A percentile compares a stretch with the other conserved stretches of the same genome.
These are phyloP conservation scores for Fusarium nanum DNA, from an alignment of 2,329 filamentous ascomycete species.

Conservation along the genomic window DNA sequence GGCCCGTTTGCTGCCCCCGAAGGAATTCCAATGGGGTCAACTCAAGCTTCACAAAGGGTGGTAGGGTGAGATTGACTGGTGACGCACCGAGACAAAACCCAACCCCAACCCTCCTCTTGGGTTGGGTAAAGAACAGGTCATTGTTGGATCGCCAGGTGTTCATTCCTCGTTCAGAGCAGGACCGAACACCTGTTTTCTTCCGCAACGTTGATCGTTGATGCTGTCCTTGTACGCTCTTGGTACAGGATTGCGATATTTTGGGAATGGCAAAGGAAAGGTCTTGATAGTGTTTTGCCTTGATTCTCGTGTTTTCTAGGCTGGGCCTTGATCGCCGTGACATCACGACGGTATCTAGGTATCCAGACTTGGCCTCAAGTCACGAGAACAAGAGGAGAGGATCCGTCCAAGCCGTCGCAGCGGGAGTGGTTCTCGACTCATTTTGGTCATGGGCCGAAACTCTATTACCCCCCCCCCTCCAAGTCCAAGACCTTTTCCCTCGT, in stretches of 20 bases:
- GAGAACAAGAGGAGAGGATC: slow-evolving; percentile 26
- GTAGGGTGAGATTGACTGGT: slow-evolving; percentile 35
- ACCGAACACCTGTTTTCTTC: slow-evolving; percentile 13
- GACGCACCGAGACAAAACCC: slow-evolving; percentile 29
- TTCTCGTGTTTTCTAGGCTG: slow-evolving; percentile 28
- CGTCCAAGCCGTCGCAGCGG: slow-evolving; percentile 32
- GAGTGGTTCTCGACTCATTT: slow-evolving; percentile 37
- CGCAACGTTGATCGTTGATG: slow-evolving; percentile 9
- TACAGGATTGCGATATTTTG: neutral
- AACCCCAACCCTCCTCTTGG: slow-evolving; percentile 14
- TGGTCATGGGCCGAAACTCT: slow-evolving; percentile 36
- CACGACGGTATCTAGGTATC: slow-evolving; percentile 36
- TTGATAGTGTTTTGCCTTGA: slow-evolving; percentile 18
- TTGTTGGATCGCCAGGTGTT: slow-evolving; percentile 27
- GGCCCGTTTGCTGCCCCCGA: slow-evolving; percentile 19
- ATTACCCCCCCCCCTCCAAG: slow-evolving; percentile 30
- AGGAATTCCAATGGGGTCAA: slow-evolving; percentile 30
- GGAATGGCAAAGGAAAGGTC: neutral
- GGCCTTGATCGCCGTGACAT: slow-evolving; percentile 59
- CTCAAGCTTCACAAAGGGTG: slow-evolving; percentile 22
- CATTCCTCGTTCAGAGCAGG: slow-evolving; percentile 11
- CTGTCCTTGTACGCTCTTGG: neutral
- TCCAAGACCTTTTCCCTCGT: slow-evolving; percentile 28
- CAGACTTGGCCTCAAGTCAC: slow-evolving; percentile 21
- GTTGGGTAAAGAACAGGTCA: slow-evolving; percentile 4